These are phyloP conservation scores for Cordyceps farinosa DNA, from an alignment of 2,329 filamentous ascomycete genomes.

Conservation along the genomic window DNA sequence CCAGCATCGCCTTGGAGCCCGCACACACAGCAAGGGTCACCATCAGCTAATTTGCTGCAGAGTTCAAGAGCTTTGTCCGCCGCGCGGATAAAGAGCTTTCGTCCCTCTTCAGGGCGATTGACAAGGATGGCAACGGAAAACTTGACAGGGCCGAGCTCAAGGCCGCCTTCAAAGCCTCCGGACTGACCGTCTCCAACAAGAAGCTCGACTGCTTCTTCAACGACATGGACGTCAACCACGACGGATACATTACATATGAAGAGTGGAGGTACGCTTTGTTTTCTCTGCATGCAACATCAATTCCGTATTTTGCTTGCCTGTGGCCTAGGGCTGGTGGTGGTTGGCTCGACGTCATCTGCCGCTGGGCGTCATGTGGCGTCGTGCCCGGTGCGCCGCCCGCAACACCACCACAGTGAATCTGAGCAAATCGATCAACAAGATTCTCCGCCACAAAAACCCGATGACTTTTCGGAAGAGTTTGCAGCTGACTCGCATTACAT, in stretches of 20 bases:
- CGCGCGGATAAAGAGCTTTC: conserved; percentile 81
- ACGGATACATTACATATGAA: conserved; percentile 83
- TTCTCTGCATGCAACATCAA: conserved; percentile 6
- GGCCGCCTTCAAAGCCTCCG: conserved; percentile 71
- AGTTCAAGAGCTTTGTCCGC: conserved; percentile 86
- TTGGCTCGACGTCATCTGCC: conserved; percentile 24
- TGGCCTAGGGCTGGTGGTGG: background rate
- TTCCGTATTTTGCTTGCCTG: background rate
- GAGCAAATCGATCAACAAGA: background rate
- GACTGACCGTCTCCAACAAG: conserved; percentile 71
- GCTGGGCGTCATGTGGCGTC: conserved; percentile 24
- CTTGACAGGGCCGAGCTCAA: conserved; percentile 83
- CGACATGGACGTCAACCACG: conserved; percentile 84
- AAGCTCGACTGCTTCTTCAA: conserved; percentile 82
- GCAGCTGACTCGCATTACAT: conserved; percentile 10
- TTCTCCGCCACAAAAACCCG: background rate
- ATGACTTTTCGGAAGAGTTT: background rate
- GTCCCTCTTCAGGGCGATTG: conserved; percentile 79
- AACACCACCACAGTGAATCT: background rate
- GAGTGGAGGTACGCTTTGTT: conserved; percentile 83
- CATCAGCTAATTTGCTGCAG: conserved; percentile 41
- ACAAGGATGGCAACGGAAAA: conserved; percentile 78
- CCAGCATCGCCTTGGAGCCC: background rate
- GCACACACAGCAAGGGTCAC: background rate
- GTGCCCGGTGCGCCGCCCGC: conserved; percentile 2